Percentiles rank a stretch among this genome's conserved stretches.
Conservation (phyloP, 139 green algal species). For the Chlamydomonas urium region DNA sequence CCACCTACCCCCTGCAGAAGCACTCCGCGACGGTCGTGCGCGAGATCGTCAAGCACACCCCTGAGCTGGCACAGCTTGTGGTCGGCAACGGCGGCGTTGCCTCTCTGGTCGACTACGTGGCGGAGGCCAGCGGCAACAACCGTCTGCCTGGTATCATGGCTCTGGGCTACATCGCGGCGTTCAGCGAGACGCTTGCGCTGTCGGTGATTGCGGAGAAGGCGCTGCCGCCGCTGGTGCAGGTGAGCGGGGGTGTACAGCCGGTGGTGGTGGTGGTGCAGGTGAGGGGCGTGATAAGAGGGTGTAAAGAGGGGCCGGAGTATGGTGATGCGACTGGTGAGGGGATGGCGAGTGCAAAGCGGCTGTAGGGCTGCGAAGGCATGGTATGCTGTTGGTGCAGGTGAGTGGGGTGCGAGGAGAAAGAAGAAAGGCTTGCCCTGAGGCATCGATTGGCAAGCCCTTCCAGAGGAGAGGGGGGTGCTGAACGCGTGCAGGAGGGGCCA, state of each 20-base stretch:
- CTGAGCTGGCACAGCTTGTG: constrained; percentile 84
- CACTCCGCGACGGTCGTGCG: constrained; percentile 20
- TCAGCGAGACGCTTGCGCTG: constrained; percentile 81
- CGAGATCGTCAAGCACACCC: constrained; percentile 86
- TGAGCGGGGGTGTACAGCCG: not conserved
- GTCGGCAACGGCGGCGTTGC: constrained; percentile 77
- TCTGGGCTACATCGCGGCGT: constrained; percentile 80
- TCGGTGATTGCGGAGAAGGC: constrained; percentile 75
- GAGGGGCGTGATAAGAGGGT: too few relatives aligned
- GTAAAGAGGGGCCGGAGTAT: too few relatives aligned
- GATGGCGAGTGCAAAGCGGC: too few relatives aligned
- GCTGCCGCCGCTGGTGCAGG: constrained; percentile 59
- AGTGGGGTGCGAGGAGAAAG: too few relatives aligned
- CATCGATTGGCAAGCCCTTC: too few relatives aligned
- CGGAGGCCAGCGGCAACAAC: constrained; percentile 49
- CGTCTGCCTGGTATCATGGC: constrained; percentile 81
- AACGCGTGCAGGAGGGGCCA: too few relatives aligned
- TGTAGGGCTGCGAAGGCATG: too few relatives aligned
- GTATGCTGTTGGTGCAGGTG: too few relatives aligned
- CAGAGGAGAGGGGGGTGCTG: too few relatives aligned
- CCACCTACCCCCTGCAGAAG: constrained; percentile 9
- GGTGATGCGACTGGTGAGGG: too few relatives aligned
- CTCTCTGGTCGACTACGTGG: constrained; percentile 78
- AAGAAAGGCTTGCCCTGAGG: too few relatives aligned
- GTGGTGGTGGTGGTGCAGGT: not conserved